Evolutionary conservation across 805 yeast species (phyloP), one percentile per base, ranked within the genome.

Genomic region (Spathaspora sp.): DNA sequence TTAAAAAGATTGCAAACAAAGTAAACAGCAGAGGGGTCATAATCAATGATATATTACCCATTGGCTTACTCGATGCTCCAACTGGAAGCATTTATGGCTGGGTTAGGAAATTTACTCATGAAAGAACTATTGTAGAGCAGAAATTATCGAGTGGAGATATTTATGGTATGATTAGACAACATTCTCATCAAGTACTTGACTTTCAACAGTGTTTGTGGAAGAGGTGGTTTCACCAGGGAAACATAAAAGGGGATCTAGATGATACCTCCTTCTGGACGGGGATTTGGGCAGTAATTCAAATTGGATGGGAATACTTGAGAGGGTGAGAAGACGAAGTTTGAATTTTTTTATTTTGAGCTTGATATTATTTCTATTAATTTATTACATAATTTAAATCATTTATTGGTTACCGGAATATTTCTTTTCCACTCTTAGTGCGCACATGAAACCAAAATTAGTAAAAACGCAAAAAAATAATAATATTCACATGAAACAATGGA

Each of bases 41-140:
- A 47, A 72, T 88, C 54, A 89, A 90, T 63, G 97, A 91, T 56
- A 76, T 84, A 0, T 49, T 89, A 75, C 76, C 47, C 80, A 89
- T 2, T 97, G 97, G 20, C 92, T 92, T 68, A 97, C 97, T 32
- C 97, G 98, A 29, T 70, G 91, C 51, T 97, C 97, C n/a, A 64
- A 64, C 14, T 89, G 96, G 0, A 97, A 97, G 1, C 72, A 74
- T 52, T 68, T 97, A 91, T 63, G 97, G 97, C 2, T 69, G 67
- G 55, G 75, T 62, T 67, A 58, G 67, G 32, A 74, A 86, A 14
- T 91, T 92, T 62, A 79, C 90, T 1, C 96, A 89, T 64, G 81
- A 80, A 61, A 79, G 96, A 60, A 79, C 91, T 0, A 73, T 84
- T 2, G 63, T 88, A 56, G 78, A 75, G 47, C 89, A 86, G 63